Conservation (phyloP, 352 stramenopile genomes). For the Phytophthora sojae region DNA sequence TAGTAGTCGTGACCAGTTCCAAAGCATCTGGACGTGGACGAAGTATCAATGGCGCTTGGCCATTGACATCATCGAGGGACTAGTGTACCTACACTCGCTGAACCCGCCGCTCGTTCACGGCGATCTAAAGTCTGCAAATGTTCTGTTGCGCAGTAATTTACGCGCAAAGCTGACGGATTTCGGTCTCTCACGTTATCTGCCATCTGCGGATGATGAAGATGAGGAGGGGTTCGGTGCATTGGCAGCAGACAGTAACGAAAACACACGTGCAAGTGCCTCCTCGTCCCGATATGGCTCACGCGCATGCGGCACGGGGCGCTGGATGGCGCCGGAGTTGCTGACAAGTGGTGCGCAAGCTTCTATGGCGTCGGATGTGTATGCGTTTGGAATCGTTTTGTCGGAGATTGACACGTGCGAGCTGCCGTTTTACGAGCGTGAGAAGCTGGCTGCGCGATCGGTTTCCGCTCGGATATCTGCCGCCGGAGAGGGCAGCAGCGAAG, state of each 20-base stretch:
- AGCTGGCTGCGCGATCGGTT: conserved; percentile 12
- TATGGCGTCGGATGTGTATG: conserved; percentile 89
- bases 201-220: conserved; percentile 12
- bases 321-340: conserved; percentile 90
- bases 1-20: conserved; percentile 28
- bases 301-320: conserved; percentile 66
- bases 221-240: not conserved
- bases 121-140: conserved; percentile 51
- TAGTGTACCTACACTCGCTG: conserved; percentile 59
- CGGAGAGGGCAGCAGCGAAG: conserved; percentile 30
- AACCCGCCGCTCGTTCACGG: conserved; percentile 47
- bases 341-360: conserved; percentile 66
- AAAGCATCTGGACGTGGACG: conserved; percentile 54
- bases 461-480: conserved; percentile 15
- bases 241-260: not conserved
- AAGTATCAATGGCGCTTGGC: conserved; percentile 50
- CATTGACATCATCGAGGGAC: conserved; percentile 55
- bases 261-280: not conserved
- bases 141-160: conserved; percentile 45
- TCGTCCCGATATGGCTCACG: conserved; percentile 24
- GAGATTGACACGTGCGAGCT: conserved; percentile 79
- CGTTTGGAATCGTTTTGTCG: conserved; percentile 82
- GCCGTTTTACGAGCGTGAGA: conserved; percentile 58
- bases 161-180: conserved; percentile 55
- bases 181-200: conserved; percentile 46